Conservation (phyloP, 352 stramenopile species). For the Pythium insidiosum region DNA sequence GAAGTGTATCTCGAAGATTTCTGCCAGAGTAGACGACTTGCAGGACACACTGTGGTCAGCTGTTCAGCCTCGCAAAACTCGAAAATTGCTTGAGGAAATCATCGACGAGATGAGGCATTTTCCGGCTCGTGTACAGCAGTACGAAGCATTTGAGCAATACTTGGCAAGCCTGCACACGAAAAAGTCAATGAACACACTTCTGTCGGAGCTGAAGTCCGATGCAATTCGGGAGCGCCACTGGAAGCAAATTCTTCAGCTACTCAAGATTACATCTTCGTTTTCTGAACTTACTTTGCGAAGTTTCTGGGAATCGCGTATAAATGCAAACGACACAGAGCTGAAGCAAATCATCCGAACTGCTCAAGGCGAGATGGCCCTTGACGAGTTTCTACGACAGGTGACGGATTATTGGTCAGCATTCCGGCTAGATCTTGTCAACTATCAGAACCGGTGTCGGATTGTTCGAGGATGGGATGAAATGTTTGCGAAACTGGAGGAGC, state of each 20-base stretch:
- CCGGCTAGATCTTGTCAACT: conserved; percentile 89
- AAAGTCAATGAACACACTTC: conserved; percentile 89
- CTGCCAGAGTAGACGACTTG: conserved; percentile 82
- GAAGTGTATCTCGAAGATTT: conserved; percentile 90
- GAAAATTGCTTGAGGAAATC: conserved; percentile 95
- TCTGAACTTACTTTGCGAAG: conserved; percentile 94
- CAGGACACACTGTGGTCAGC: conserved; percentile 94
- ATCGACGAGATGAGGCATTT: conserved; percentile 94
- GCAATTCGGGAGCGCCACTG: conserved; percentile 98
- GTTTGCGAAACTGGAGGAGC: conserved; percentile 99
- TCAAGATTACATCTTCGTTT: conserved; percentile 91
- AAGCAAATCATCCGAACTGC: conserved; percentile 95
- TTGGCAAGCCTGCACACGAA: conserved; percentile 91
- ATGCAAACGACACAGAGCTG: conserved; percentile 92
- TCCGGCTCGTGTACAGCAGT: conserved; percentile 95
- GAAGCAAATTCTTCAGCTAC: conserved; percentile 94
- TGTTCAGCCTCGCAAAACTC: conserved; percentile 92
- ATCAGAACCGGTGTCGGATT: conserved; percentile 93
- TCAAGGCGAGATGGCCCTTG: conserved; percentile 99
- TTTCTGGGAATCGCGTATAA: conserved; percentile 96
- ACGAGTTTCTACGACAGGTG: conserved; percentile 97
- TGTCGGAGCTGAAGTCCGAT: conserved; percentile 98
- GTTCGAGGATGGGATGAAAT: conserved; percentile 99
- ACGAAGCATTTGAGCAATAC: conserved; percentile 96
- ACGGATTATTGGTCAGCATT: conserved; percentile 88